Percentiles rank a stretch among this genome's conserved stretches.
Evolutionary conservation across 169 alveolate species (phyloP).

Genomic region (Sarcocystis neurona): DNA sequence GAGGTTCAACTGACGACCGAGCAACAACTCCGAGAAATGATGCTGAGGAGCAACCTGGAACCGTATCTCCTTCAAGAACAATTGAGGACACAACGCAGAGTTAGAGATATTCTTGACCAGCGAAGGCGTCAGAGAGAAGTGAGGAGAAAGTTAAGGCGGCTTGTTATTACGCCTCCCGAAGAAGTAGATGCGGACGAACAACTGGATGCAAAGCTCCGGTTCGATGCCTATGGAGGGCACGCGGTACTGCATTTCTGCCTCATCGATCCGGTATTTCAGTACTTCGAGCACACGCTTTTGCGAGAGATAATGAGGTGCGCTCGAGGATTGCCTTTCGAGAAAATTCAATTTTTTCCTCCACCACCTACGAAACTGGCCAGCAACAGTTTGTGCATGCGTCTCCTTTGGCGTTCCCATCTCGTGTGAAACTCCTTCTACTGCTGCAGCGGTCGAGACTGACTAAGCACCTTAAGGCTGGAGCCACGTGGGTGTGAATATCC

Average conservation of each 20-base stretch:
- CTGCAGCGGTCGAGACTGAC: too few relatives aligned
- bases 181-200: not conserved
- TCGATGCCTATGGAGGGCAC: conserved; percentile 1
- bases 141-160: not conserved
- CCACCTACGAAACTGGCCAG: too few relatives aligned
- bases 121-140: not conserved
- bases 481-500: too few relatives aligned
- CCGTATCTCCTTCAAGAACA: not conserved
- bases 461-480: too few relatives aligned
- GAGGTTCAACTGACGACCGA: not conserved
- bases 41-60: not conserved
- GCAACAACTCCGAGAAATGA: not conserved
- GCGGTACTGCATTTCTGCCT: not conserved
- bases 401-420: too few relatives aligned
- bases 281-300: not conserved
- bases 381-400: too few relatives aligned
- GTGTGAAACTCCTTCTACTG: too few relatives aligned
- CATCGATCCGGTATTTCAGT: not conserved
- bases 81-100: not conserved
- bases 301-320: conserved; percentile 2
- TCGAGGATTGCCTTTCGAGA: too few relatives aligned
- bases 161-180: not conserved
- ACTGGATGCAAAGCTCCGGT: not conserved
- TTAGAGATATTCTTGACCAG: not conserved
- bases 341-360: too few relatives aligned